Conservation (phyloP, 1,284 basidiomycete genomes). For the Salmacisia buchloeana region DNA sequence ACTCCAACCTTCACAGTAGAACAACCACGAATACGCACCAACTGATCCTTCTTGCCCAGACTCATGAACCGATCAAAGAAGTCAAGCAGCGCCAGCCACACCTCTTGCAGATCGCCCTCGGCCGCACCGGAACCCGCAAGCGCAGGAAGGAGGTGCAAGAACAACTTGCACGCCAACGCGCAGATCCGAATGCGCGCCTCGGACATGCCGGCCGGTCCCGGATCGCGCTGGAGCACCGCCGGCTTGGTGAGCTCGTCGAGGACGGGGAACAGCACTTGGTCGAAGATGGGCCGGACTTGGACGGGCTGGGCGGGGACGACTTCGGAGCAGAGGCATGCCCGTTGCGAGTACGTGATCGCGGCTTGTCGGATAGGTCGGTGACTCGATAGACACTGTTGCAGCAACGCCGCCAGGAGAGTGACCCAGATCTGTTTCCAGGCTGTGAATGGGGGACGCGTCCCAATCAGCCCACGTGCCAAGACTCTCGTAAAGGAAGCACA, state of each 20-base stretch:
- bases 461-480: no score
- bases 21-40: slow-evolving; percentile 58
- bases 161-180: slow-evolving; percentile 83
- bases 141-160: slow-evolving; percentile 83
- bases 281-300: slow-evolving; percentile 77
- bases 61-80: slow-evolving; percentile 83
- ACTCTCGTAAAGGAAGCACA: neutral
- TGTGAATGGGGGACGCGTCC: neutral
- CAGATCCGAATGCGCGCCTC: slow-evolving; percentile 83
- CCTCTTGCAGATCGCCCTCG: slow-evolving; percentile 61
- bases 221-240: slow-evolving; percentile 71
- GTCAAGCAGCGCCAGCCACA: slow-evolving; percentile 91
- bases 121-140: slow-evolving; percentile 62
- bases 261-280: slow-evolving; percentile 82
- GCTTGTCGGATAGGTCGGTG: slow-evolving; percentile 77
- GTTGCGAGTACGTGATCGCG: slow-evolving; percentile 78
- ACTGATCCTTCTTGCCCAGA: slow-evolving; percentile 72
- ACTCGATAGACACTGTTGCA: slow-evolving; percentile 77
- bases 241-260: slow-evolving; percentile 85
- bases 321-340: slow-evolving; percentile 75
- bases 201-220: slow-evolving; percentile 66
- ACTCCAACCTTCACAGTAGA: neutral
- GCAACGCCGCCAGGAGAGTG: slow-evolving; percentile 70
- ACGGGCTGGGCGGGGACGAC: slow-evolving; percentile 54
- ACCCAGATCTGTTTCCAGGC: slow-evolving; percentile 75